phyloP scores from a whole-genome alignment of 1,284 basidiomycete species.

The Heterobasidion annosum region DNA sequence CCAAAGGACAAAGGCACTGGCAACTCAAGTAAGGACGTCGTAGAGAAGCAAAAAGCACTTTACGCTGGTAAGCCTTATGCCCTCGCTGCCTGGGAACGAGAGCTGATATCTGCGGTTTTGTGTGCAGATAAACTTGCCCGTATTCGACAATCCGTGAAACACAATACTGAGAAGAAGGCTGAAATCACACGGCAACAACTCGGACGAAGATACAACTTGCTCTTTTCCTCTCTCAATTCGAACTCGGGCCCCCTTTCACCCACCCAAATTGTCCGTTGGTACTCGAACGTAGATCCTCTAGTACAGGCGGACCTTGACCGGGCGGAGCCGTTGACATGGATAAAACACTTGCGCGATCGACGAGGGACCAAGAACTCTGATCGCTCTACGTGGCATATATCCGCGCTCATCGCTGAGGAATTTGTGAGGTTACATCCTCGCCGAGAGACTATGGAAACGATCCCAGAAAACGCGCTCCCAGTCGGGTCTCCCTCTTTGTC shows the following conservation, averaged over 20 bases:
- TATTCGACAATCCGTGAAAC: constrained; percentile 39
- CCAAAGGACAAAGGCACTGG: constrained; percentile 41
- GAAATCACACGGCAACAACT: constrained; percentile 59
- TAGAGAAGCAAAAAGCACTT: constrained; percentile 23
- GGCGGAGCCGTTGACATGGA: constrained; percentile 61
- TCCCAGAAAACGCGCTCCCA: constrained; percentile 29
- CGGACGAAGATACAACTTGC: constrained; percentile 47
- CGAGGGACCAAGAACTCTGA: constrained; percentile 19
- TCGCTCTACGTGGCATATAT: constrained; percentile 50
- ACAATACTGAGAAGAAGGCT: constrained; percentile 54
- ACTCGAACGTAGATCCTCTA: constrained; percentile 33
- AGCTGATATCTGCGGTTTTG: background rate
- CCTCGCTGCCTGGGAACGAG: background rate
- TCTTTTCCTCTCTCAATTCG: constrained; percentile 30
- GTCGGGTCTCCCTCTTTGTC: constrained; percentile 20
- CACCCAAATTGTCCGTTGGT: constrained; percentile 49
- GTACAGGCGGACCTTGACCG: constrained; percentile 42
- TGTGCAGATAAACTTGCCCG: constrained; percentile 45
- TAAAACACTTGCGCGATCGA: constrained; percentile 51
- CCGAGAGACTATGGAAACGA: constrained; percentile 33
- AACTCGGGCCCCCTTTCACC: constrained; percentile 31
- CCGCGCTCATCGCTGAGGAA: constrained; percentile 60
- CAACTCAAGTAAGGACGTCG: constrained; percentile 26
- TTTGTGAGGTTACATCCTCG: constrained; percentile 33
- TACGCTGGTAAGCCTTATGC: constrained; percentile 16